A percentile compares a stretch with the other conserved stretches of the same genome.
phyloP scores from a whole-genome alignment of 257 asterid species.

The Linaria vulgaris region DNA sequence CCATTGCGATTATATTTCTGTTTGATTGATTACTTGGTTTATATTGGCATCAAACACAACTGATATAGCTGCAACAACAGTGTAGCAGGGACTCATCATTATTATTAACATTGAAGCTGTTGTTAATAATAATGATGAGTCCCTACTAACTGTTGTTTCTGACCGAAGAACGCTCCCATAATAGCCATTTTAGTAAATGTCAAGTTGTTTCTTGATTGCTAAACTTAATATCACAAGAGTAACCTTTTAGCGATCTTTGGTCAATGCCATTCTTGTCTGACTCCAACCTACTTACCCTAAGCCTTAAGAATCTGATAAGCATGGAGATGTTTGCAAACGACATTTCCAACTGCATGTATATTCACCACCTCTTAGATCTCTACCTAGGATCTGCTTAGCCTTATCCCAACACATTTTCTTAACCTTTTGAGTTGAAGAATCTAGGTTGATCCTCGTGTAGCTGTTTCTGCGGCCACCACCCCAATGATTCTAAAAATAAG shows the following conservation, averaged over 20 bases:
- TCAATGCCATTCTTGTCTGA: conserved; percentile 51
- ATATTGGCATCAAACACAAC: no score
- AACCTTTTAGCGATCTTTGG: conserved; percentile 53
- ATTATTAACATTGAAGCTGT: conserved; percentile 43
- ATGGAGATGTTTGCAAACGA: conserved; percentile 66
- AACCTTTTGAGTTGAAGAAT: conserved; percentile 54
- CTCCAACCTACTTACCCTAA: conserved; percentile 75
- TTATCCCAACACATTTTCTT: conserved; percentile 68
- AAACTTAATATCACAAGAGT: conserved; percentile 65
- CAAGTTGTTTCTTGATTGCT: conserved; percentile 55
- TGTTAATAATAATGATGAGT: no score
- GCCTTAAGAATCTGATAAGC: conserved; percentile 84
- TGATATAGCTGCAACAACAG: no score
- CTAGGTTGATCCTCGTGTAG: conserved; percentile 51
- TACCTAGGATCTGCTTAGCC: conserved; percentile 60
- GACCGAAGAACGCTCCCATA: conserved; percentile 59
- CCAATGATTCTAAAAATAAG: no score
- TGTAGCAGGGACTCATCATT: no score
- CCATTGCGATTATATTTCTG: no score
- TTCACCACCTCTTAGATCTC: conserved; percentile 82
- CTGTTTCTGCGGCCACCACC: conserved; percentile 33
- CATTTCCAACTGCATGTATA: conserved; percentile 78
- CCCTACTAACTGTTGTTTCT: conserved; percentile 49
- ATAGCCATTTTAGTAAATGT: conserved; percentile 69
- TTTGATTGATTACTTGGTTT: no score